These are phyloP conservation scores for Comarum palustre DNA, from an alignment of 306 rosid genomes.

Conservation along the genomic window DNA sequence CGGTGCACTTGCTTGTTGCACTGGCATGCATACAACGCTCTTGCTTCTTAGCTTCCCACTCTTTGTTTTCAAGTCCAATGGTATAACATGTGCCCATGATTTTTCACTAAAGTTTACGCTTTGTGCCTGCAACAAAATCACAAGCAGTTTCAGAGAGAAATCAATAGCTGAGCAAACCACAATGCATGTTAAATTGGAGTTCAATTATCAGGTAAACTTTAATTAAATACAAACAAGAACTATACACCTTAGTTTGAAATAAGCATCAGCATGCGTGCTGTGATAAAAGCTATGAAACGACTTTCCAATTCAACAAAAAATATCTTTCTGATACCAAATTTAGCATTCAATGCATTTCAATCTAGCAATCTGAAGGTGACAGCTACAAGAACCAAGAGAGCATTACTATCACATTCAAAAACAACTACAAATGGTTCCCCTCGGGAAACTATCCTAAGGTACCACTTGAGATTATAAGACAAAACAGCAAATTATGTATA, in stretches of 20 bases:
- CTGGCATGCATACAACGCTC: slow-evolving; percentile 66
- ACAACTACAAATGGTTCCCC: neutral
- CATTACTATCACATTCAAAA: neutral
- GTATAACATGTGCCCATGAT: slow-evolving; percentile 47
- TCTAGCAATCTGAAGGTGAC: neutral
- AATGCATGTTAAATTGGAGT: slow-evolving; percentile 14
- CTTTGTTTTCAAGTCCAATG: slow-evolving; percentile 50
- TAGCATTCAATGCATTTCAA: neutral
- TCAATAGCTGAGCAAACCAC: slow-evolving; percentile 15
- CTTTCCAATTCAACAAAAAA: neutral
- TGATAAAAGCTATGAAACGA: neutral
- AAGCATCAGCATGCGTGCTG: neutral
- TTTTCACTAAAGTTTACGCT: slow-evolving; percentile 50
- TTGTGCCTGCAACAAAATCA: slow-evolving; percentile 46
- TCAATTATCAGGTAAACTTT: slow-evolving; percentile 8
- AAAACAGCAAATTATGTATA: neutral
- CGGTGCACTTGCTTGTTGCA: slow-evolving; percentile 74
- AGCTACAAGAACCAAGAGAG: neutral
- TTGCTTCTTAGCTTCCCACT: slow-evolving; percentile 35
- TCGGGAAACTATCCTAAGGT: neutral
- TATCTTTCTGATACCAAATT: neutral
- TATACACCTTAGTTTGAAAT: neutral
- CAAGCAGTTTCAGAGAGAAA: slow-evolving; percentile 15
- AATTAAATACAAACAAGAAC: neutral
- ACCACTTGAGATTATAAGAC: neutral